phyloP scores from a whole-genome alignment of 2,329 filamentous ascomycete species.

The Chaetomiaceae sp. region DNA sequence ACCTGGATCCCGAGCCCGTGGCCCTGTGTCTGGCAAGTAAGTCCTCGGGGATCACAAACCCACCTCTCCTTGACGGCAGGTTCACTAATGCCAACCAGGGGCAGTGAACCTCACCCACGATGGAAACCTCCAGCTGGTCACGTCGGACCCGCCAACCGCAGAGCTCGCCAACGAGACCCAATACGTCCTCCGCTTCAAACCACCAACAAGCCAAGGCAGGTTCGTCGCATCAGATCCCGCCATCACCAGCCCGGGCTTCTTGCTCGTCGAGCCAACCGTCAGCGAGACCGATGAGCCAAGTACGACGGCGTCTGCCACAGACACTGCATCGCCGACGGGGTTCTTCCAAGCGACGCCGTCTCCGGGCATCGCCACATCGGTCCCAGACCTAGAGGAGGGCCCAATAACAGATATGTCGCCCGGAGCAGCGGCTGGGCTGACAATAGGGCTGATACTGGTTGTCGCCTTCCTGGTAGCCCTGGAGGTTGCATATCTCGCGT shows the following conservation, averaged over 20 bases:
- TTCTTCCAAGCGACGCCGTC: neutral
- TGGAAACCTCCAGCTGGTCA: conserved; percentile 16
- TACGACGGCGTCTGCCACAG: neutral
- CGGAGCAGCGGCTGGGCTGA: conserved; percentile 11
- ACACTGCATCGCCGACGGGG: neutral
- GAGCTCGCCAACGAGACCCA: conserved; percentile 10
- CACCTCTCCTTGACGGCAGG: neutral
- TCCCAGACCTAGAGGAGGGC: neutral
- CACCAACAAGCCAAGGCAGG: conserved; percentile 9
- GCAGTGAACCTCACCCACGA: conserved; percentile 19
- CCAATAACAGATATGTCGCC: conserved; percentile 2
- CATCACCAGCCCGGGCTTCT: conserved; percentile 17
- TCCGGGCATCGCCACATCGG: neutral
- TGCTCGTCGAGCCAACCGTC: conserved; percentile 3
- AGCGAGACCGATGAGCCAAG: neutral
- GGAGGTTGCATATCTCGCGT: conserved; percentile 12
- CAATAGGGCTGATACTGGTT: conserved; percentile 15
- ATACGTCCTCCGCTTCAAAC: conserved; percentile 22
- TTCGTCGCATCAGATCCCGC: conserved; percentile 16
- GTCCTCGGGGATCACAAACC: neutral
- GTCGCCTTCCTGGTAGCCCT: conserved; percentile 14
- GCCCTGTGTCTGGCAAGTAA: conserved; percentile 18
- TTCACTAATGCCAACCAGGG: conserved; percentile 10
- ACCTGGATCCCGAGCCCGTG: conserved; percentile 7
- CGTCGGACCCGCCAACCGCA: conserved; percentile 7